Conservation (phyloP, 345 rosid genomes). For the Eucalyptus polybractea region DNA sequence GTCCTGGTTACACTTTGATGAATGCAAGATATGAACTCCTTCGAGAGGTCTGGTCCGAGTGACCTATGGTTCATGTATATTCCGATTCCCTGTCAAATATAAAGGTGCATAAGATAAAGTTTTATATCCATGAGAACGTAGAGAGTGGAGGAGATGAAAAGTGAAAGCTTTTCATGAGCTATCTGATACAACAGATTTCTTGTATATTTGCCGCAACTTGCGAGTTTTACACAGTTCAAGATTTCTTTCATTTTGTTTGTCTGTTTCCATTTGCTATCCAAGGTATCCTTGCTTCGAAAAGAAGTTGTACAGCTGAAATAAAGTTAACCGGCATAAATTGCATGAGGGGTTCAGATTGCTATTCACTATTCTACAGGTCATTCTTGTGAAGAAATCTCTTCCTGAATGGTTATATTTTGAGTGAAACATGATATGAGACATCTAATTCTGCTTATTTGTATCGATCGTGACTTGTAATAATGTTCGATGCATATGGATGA, state of each 20-base stretch:
- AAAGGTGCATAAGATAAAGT: background rate
- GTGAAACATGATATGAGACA: background rate
- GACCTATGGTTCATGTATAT: background rate
- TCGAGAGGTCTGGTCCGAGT: conserved; percentile 65
- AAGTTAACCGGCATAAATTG: background rate
- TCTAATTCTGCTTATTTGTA: background rate
- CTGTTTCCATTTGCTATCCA: background rate
- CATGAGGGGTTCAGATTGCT: background rate
- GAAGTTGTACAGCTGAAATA: background rate
- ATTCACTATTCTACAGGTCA: background rate
- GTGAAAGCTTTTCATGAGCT: background rate
- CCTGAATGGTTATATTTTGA: background rate
- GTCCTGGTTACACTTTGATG: background rate
- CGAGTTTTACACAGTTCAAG: background rate
- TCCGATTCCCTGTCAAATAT: background rate
- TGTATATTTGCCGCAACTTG: background rate
- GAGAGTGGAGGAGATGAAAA: background rate
- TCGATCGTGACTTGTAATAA: background rate
- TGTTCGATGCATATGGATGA: background rate
- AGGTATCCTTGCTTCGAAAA: background rate
- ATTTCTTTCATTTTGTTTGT: background rate
- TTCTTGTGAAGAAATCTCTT: background rate
- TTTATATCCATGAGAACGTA: background rate
- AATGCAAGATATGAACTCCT: conserved; percentile 79
- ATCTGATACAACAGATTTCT: background rate